phyloP scores from a whole-genome alignment of 805 yeast species.

The Yarrowia divulgata region DNA sequence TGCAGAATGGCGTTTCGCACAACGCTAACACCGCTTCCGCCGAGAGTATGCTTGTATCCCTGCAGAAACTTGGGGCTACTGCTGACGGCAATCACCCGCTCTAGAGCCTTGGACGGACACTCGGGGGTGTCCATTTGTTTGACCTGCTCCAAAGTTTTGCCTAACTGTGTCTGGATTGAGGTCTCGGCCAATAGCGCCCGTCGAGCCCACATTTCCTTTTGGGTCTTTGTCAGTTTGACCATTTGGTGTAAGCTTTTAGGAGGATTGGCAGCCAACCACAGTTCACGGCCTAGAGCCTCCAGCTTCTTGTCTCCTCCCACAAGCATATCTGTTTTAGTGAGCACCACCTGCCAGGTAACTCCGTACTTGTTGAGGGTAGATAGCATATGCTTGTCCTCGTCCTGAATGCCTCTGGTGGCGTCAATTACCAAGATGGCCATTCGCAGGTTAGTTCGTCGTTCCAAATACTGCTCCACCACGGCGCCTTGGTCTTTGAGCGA shows the following conservation, averaged over 20 bases:
- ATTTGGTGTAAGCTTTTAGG: slow-evolving; percentile 3
- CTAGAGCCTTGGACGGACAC: slow-evolving; percentile 31
- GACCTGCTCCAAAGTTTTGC: slow-evolving; percentile 24
- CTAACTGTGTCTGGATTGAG: slow-evolving; percentile 21
- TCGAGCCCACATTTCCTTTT: slow-evolving; percentile 31
- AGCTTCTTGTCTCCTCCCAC: slow-evolving; percentile 41
- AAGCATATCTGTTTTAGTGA: slow-evolving; percentile 79
- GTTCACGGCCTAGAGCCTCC: slow-evolving; percentile 21
- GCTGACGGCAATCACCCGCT: slow-evolving; percentile 37
- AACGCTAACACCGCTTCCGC: slow-evolving; percentile 25
- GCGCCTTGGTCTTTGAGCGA: slow-evolving; percentile 74
- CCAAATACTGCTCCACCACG: slow-evolving; percentile 68
- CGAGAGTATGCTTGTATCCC: slow-evolving; percentile 31
- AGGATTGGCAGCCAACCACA: slow-evolving; percentile 23
- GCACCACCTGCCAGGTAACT: slow-evolving; percentile 72
- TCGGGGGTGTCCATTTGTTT: slow-evolving; percentile 20
- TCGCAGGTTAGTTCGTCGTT: slow-evolving; percentile 59
- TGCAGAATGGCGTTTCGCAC: slow-evolving; percentile 35
- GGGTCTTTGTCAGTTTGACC: neutral
- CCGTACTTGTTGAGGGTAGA: slow-evolving; percentile 61
- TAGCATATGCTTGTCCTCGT: slow-evolving; percentile 63
- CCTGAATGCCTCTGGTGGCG: slow-evolving; percentile 64
- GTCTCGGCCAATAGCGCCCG: slow-evolving; percentile 40
- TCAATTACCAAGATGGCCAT: slow-evolving; percentile 69
- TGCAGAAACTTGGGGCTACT: slow-evolving; percentile 33